Conservation (phyloP, 345 rosid genomes). For the Lenwebbia sp. region DNA sequence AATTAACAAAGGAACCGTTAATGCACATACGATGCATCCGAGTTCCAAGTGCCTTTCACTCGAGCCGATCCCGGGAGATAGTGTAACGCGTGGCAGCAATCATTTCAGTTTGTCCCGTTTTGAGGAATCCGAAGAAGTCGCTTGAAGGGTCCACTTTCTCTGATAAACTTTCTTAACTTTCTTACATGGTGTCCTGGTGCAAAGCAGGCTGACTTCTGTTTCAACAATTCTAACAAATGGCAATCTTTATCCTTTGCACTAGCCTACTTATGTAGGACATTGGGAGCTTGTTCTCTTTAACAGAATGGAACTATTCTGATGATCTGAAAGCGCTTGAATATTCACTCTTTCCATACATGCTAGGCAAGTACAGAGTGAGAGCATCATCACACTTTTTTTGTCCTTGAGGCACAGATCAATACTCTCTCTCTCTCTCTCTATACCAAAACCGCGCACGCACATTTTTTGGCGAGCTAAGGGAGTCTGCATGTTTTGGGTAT, state of each 20-base stretch:
- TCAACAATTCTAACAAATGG: background rate
- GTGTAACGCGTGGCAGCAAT: background rate
- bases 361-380: background rate
- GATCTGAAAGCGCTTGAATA: background rate
- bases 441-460: background rate
- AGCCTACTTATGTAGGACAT: background rate
- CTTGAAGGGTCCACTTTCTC: background rate
- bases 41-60: background rate
- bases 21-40: background rate
- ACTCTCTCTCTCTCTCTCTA: background rate
- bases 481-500: background rate
- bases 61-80: background rate
- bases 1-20: background rate
- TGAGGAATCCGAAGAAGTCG: background rate
- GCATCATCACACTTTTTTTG: background rate
- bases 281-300: background rate
- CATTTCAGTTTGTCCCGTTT: background rate
- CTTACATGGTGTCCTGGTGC: background rate
- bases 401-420: background rate
- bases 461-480: background rate
- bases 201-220: background rate
- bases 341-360: background rate
- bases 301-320: background rate
- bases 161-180: background rate
- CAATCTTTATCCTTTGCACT: background rate